Percentiles rank a stretch among this genome's conserved stretches.
phyloP scores from a whole-genome alignment of 2,329 filamentous ascomycete genomes.

The Podosphaera fusca region DNA sequence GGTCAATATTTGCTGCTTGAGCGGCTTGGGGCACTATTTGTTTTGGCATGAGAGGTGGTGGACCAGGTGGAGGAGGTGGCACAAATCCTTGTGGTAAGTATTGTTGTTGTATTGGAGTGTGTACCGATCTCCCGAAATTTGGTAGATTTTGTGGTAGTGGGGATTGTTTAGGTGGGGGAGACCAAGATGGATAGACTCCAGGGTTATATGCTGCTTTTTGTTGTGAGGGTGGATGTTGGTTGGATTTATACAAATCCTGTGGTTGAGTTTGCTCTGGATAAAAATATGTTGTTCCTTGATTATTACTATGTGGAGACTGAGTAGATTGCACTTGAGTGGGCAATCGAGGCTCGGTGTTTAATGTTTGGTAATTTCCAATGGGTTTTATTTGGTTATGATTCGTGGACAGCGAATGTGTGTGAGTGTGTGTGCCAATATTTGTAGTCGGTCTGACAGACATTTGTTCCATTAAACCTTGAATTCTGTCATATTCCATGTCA shows the following conservation, averaged over 20 bases:
- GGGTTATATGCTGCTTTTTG: constrained; percentile 22
- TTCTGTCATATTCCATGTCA: constrained; percentile 63
- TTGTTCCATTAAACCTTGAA: constrained; percentile 80
- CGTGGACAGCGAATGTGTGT: constrained; percentile 14
- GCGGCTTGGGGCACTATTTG: constrained; percentile 24
- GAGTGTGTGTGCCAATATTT: constrained; percentile 20
- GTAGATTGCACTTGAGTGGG: constrained; percentile 15
- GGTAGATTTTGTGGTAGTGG: constrained; percentile 13
- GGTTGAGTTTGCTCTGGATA: constrained; percentile 21
- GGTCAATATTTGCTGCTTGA: constrained; percentile 27
- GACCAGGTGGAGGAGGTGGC: constrained; percentile 42
- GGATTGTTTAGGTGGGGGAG: constrained; percentile 37
- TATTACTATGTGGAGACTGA: constrained; percentile 1
- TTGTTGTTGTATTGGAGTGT: constrained; percentile 17
- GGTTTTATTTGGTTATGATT: constrained; percentile 23
- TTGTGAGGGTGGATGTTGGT: constrained; percentile 17
- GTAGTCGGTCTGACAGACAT: constrained; percentile 59
- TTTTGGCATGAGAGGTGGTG: constrained; percentile 27
- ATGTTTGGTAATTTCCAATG: constrained; percentile 30
- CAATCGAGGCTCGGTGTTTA: constrained; percentile 19
- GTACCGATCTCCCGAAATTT: constrained; percentile 12
- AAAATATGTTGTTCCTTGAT: constrained; percentile 10
- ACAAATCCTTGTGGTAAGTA: constrained; percentile 39
- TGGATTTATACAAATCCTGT: constrained; percentile 9
- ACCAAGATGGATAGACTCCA: constrained; percentile 21